phyloP scores from a whole-genome alignment of 208 protist genomes.

The Balamuthia mandrillaris region DNA sequence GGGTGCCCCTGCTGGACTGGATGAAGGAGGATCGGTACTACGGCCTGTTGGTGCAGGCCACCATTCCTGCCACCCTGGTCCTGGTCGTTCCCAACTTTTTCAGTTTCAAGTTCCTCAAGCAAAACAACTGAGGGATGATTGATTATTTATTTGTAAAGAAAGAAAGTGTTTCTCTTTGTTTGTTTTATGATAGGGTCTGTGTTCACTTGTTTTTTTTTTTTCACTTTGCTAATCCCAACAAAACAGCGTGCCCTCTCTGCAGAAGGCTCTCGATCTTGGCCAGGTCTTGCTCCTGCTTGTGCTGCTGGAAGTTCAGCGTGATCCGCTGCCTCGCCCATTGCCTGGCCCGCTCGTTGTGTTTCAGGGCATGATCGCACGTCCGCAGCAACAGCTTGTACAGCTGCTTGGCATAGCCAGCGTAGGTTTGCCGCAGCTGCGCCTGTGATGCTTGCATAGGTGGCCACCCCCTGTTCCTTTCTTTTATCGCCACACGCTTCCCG shows the following conservation, averaged over 20 bases:
- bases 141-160: neutral
- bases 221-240: neutral
- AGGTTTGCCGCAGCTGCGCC: too few species aligned
- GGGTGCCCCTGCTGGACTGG: conserved; percentile 48
- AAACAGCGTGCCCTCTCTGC: neutral
- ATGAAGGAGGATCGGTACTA: conserved; percentile 59
- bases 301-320: neutral
- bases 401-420: conserved; percentile 21
- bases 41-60: conserved; percentile 38
- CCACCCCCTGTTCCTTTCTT: too few species aligned
- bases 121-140: conserved; percentile 35
- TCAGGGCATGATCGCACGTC: neutral
- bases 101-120: conserved; percentile 54
- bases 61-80: conserved; percentile 46
- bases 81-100: conserved; percentile 56
- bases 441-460: neutral
- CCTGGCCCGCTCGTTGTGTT: neutral
- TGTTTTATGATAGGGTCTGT: neutral
- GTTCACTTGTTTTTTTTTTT: neutral
- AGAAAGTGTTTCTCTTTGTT: neutral
- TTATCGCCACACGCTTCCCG: too few species aligned
- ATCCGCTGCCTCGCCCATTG: conserved; percentile 10
- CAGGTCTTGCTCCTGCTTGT: neutral
- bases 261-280: conserved; percentile 12
- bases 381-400: conserved; percentile 27